Base-by-base conservation (phyloP, 1,284 basidiomycete genomes). In the Pisolithus thermaeus region DNA sequence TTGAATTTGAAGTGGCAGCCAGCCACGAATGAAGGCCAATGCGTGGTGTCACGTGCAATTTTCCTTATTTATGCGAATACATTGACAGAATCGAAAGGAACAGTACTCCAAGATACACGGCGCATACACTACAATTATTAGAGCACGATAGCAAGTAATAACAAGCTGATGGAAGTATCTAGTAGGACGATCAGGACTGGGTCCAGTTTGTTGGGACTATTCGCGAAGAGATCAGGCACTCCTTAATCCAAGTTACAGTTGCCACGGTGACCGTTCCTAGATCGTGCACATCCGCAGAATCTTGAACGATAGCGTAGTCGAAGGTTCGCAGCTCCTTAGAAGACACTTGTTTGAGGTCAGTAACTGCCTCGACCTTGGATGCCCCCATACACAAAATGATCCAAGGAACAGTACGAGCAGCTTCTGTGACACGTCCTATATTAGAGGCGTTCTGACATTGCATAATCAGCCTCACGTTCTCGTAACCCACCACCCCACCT, bases 311-410 rank as follows among this genome's bases (percentile, higher is more conserved):
- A 39, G 92, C 68, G 57, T 82, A 84, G 64, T 91, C 81, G 64
- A 75, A 84, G 1, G 59, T 51, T n/a, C 59, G 16, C 43, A 77
- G 60, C 39, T 65, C 44, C 4, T 52, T 39, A 44, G 55, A 48
- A 28, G 68, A 61, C 43, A 73, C 65, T 46, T 69, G 60, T 42
- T 75, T 68, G 58, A 69, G 52, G 49, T 75, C 61, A 45, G 63
- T 50, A 61, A 77, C 67, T 3, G 78, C 79, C 60, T 87, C 83
- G 32, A 92, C 88, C 22, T 70, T 71, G 12, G 73, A 67, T 0
- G 90, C 87, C 6, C 87, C 86, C 79, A 92, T 87, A 46, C 81
- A 80, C 42, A 90, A 67, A 37, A 90, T 77, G 49, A 92, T 84
- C 49, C 73, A 72, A 0, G 76, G 75, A 39, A 79, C 70, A 27